Evolutionary conservation across 139 green algal genomes (phyloP), one percentile per base, ranked within the genome.

Genomic region (Auxenochlorella protothecoides): DNA sequence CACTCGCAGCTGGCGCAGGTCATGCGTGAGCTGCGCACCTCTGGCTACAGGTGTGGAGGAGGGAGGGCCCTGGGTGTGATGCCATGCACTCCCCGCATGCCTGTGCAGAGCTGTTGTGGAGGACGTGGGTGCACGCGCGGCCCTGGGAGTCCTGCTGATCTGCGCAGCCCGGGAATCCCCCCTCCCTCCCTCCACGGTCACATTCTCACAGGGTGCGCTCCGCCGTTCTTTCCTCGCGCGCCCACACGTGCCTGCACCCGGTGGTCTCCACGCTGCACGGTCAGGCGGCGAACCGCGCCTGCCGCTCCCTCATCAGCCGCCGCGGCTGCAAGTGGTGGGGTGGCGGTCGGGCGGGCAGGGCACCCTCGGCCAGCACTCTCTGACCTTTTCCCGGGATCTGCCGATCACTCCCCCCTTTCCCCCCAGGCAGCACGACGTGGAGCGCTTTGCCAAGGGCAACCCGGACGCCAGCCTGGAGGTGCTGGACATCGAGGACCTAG

Each of bases 1-100:
- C 93, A 98, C 81, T 89, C 83, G 55, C 93, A 98, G 86, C 87
- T 98, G 72, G 81, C 85, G 57, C 93, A 98, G 74, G 93, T 98
- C 15, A 90, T 98, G 73, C 81, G 85, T 60, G 93, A 98, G 83
- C 84, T 98, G 69, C 78, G 81, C 10, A 85, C 80, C 70, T 92
- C 82, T 6, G 68, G 54, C 57, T 98, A 98, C 85, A 89, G 71
- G 85, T 88, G 76, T 15, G 76, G 27, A 44, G 27, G 27, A 44
- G 27, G 27, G 27, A 44, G 27, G 27, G 27, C 27, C 27, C 1
- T 44, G 27, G 27, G 27, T 44, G 27, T 44, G 27, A 44, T 44
- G 27, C 27, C 27, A 44, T 44, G 27, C 27, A 44, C 1, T 44
- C 27, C 27, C 27, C 27, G 27, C 27, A 44, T 44, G 27, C 27